Conservation (phyloP, 176 grass and related monocot species). For the Carex littledalei region DNA sequence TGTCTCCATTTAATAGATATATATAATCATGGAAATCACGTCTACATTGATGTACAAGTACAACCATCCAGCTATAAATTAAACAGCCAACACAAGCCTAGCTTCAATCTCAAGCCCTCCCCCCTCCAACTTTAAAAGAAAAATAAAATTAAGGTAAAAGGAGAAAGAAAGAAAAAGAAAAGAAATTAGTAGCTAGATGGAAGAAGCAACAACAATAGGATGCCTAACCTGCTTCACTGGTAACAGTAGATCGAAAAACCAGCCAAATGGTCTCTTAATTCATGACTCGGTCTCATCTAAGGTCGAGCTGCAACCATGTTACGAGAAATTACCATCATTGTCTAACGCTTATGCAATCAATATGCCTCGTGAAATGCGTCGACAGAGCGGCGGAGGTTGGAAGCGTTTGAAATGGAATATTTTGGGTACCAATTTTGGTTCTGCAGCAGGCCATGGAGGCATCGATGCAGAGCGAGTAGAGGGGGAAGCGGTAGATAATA, state of each 20-base stretch:
- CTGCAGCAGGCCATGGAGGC: not conserved
- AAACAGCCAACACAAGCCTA: not conserved
- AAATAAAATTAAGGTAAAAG: not conserved
- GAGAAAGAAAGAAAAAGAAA: not conserved
- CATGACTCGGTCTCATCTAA: not conserved
- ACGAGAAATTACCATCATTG: not conserved
- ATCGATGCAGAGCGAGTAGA: not conserved
- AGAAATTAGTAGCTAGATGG: not conserved
- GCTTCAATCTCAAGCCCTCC: not conserved
- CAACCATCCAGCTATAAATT: not conserved
- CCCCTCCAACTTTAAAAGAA: not conserved
- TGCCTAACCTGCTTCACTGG: slow-evolving; percentile 18
- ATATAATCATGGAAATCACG: not conserved
- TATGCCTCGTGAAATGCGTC: not conserved
- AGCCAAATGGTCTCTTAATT: not conserved
- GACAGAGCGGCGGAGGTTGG: not conserved
- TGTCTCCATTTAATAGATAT: not conserved
- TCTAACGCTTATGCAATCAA: not conserved
- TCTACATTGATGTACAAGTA: not conserved
- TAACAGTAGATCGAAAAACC: not conserved
- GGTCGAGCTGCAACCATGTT: not conserved
- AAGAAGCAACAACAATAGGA: slow-evolving; percentile 17
- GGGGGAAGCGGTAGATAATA: not conserved
- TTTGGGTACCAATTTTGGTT: not conserved
- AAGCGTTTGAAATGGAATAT: not conserved